phyloP scores from a whole-genome alignment of 169 alveolate genomes.

The Cryptosporidium viatorum region DNA sequence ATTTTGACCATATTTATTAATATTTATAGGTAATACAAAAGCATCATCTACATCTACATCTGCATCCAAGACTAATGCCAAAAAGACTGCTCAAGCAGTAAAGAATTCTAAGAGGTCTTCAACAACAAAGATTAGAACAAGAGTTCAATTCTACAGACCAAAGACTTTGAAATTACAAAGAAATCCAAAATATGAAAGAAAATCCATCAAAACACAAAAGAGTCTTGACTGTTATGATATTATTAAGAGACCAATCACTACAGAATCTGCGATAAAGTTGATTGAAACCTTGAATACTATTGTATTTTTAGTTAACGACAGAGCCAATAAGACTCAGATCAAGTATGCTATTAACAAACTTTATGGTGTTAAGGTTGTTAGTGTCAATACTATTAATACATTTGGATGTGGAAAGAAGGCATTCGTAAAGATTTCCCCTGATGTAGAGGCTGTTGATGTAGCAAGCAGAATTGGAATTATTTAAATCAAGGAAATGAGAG shows the following conservation, averaged over 20 bases:
- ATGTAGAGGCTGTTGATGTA: constrained; percentile 96
- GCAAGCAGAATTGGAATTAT: constrained; percentile 98
- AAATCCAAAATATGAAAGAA: constrained; percentile 89
- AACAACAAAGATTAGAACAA: constrained; percentile 77
- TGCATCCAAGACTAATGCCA: constrained; percentile 35
- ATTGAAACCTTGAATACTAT: constrained; percentile 98
- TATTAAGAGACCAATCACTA: constrained; percentile 94
- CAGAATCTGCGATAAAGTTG: constrained; percentile 98
- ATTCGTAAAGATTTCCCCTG: constrained; percentile 94
- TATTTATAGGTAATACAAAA: not conserved
- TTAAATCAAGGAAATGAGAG: constrained; percentile 77
- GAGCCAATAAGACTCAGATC: constrained; percentile 94
- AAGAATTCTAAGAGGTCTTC: constrained; percentile 60
- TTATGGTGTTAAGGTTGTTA: constrained; percentile 91
- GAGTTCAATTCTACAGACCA: constrained; percentile 85
- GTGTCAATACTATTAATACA: constrained; percentile 95
- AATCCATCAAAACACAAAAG: constrained; percentile 82
- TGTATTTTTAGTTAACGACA: constrained; percentile 92
- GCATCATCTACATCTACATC: constrained; percentile 1
- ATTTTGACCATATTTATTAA: not conserved
- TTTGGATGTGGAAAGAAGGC: constrained; percentile 98
- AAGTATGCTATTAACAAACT: constrained; percentile 93
- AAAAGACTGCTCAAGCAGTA: constrained; percentile 57
- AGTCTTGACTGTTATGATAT: constrained; percentile 91
- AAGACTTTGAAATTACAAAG: constrained; percentile 88